These are phyloP conservation scores for Colletotrichum higginsianum DNA, from an alignment of 2,329 filamentous ascomycete species.

Conservation along the genomic window DNA sequence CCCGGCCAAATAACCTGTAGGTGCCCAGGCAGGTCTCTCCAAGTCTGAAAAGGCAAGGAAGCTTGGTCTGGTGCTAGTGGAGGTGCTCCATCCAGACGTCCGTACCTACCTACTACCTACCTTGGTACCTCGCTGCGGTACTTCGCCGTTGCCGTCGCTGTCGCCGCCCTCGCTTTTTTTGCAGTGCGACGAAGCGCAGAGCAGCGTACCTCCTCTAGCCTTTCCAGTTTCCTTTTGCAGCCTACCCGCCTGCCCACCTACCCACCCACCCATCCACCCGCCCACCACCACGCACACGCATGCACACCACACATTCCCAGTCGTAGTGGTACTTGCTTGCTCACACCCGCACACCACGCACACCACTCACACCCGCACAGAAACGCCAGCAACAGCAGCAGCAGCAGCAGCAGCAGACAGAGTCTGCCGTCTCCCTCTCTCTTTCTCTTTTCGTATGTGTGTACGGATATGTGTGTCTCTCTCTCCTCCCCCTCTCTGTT, in stretches of 20 bases:
- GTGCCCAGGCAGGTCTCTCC: neutral
- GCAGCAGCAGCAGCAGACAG: neutral
- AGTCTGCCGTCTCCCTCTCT: conserved; percentile 4
- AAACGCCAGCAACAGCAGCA: neutral
- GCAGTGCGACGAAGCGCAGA: neutral
- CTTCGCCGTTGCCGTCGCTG: neutral
- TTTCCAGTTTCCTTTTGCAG: neutral
- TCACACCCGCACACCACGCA: neutral
- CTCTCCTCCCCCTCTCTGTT: neutral
- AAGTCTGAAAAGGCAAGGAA: conserved; percentile 20
- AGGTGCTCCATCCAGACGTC: neutral
- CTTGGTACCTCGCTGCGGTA: conserved; percentile 13
- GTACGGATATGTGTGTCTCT: neutral
- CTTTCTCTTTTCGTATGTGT: neutral
- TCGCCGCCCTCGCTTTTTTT: conserved; percentile 9
- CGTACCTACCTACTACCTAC: neutral
- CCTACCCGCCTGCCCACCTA: neutral
- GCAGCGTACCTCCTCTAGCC: conserved; percentile 4
- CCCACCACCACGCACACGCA: conserved; percentile 5
- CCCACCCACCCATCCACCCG: conserved; percentile 5
- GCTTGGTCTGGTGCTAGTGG: conserved; percentile 4
- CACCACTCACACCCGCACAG: conserved; percentile 10
- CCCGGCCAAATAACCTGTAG: no score
- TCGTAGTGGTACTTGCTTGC: neutral
- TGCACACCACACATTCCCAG: conserved; percentile 29